phyloP scores from a whole-genome alignment of 306 rosid species.

The Prunus armeniaca region DNA sequence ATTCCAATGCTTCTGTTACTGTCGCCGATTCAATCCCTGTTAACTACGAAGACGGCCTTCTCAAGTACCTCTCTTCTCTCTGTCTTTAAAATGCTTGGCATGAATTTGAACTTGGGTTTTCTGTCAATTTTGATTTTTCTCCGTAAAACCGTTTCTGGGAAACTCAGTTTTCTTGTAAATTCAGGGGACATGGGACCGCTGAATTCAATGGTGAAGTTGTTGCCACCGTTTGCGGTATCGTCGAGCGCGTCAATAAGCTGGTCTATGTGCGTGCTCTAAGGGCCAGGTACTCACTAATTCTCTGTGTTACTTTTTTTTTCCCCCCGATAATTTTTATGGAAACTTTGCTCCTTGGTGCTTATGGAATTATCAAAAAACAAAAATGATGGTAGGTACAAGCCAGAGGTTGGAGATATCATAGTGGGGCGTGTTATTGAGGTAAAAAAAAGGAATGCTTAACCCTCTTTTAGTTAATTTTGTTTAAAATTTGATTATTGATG shows the following conservation, averaged over 20 bases:
- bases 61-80: conserved; percentile 28
- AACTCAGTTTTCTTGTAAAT: neutral
- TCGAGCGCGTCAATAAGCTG: conserved; percentile 88
- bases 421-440: conserved; percentile 90
- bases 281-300: conserved; percentile 45
- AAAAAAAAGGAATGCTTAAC: neutral
- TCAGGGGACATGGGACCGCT: conserved; percentile 84
- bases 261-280: conserved; percentile 79
- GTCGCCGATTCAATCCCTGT: conserved; percentile 78
- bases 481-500: neutral
- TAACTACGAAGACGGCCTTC: conserved; percentile 68
- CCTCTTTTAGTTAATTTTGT: neutral
- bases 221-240: conserved; percentile 81
- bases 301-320: neutral
- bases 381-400: conserved; percentile 62
- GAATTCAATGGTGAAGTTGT: conserved; percentile 69
- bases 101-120: neutral
- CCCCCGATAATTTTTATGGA: too few species aligned
- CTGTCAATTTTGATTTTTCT: neutral
- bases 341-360: neutral
- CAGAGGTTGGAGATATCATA: conserved; percentile 89
- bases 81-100: neutral
- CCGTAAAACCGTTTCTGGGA: neutral
- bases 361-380: neutral
- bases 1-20: conserved; percentile 73